These are phyloP conservation scores for Leccinum ochraceum DNA, from an alignment of 768 basidiomycete genomes.

Conservation along the genomic window DNA sequence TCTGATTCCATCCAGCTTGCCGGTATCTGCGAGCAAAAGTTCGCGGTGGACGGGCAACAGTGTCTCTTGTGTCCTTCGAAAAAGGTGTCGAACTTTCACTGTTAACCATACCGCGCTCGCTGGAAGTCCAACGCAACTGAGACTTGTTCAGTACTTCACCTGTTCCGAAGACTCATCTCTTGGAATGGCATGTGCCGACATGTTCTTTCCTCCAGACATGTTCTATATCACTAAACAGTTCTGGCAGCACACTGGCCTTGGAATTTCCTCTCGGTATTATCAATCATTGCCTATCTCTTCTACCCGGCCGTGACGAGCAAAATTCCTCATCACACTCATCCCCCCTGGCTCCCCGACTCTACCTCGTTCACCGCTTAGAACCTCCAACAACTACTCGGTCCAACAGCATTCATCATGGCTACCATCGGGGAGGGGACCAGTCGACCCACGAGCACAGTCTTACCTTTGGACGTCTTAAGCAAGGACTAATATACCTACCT, in stretches of 20 bases:
- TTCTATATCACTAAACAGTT: slow-evolving; percentile 74
- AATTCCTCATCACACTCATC: slow-evolving; percentile 29
- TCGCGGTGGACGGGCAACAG: slow-evolving; percentile 65
- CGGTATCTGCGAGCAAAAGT: slow-evolving; percentile 71
- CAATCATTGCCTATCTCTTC: slow-evolving; percentile 63
- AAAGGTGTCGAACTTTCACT: slow-evolving; percentile 70
- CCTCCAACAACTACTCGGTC: slow-evolving; percentile 20
- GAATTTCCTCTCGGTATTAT: slow-evolving; percentile 67
- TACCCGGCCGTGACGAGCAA: slow-evolving; percentile 33
- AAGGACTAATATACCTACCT: slow-evolving; percentile 73
- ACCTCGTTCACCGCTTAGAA: neutral
- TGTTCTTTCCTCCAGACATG: slow-evolving; percentile 62
- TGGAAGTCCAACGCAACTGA: slow-evolving; percentile 46
- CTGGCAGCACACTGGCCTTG: slow-evolving; percentile 91
- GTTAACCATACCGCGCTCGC: slow-evolving; percentile 46
- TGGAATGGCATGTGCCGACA: slow-evolving; percentile 47
- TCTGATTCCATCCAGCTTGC: slow-evolving; percentile 59
- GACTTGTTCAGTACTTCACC: slow-evolving; percentile 71
- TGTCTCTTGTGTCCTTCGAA: slow-evolving; percentile 82
- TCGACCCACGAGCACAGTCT: slow-evolving; percentile 9
- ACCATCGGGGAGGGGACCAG: neutral
- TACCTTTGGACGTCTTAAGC: slow-evolving; percentile 47
- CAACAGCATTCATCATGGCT: slow-evolving; percentile 20
- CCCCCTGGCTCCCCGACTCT: slow-evolving; percentile 21
- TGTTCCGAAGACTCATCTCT: slow-evolving; percentile 52